Evolutionary conservation across 2,329 filamentous ascomycete species (phyloP), one percentile per base, ranked within the genome.

Genomic region (Fusarium pseudograminearum): DNA sequence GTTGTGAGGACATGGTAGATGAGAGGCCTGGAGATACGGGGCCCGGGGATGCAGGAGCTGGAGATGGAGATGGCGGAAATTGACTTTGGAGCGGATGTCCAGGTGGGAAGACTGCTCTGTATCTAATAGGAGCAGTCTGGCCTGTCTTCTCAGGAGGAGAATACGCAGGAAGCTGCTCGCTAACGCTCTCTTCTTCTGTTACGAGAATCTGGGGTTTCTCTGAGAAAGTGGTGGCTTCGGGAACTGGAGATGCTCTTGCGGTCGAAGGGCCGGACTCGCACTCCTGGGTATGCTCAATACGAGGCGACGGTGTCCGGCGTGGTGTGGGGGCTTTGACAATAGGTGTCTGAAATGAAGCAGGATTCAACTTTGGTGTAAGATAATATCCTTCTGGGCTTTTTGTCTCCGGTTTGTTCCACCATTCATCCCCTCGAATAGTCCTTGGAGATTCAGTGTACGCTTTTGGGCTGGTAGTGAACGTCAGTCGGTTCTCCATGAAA

Each of bases 1-100:
- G 86, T 59, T 87, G 86, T 0, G 88, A 87, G 14, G 85, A 86
- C 83, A 92, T 91, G 0, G 86, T 86, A 16, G 83, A 83, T 38
- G 88, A 83, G 40, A 91, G 80, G 0, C 85, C 89, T 3, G 90
- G 89, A 2, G 91, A 91, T 1, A 87, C 78, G 3, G 88, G 89
- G 0, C 86, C 86, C 0, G 90, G 89, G 7, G 48, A 52, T 41
- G n/a, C 24, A 28, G 34, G 33, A 36, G 34, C 48, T 40, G 88
- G 89, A 0, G 86, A 85, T 0, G 90, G 89, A 8, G 89, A 89
- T 2, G 84, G 83, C 3, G 88, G 85, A 33, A 85, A 84, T 57
- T 85, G 82, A 12, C 76, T 72, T 42, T 79, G 80, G 40, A 83
- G 74, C 0, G 81, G 80, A 64, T 88, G 85, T 4, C 81, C 82